Evolutionary conservation across 306 rosid species (phyloP), one percentile per base, ranked within the genome.

Genomic region (Quercus suber): DNA sequence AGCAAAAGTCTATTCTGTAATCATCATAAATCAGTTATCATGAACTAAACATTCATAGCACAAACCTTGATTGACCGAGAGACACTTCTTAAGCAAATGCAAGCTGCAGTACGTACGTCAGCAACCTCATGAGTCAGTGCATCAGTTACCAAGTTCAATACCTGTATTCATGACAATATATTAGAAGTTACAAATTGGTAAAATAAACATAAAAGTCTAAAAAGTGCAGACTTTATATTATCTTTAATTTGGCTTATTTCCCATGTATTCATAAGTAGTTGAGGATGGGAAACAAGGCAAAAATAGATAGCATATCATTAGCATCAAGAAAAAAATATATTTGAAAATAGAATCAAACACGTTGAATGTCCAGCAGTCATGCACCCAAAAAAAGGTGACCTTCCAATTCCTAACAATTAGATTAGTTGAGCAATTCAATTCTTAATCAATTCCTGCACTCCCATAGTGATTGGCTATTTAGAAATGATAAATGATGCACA

Each of bases 11-110:
- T 31, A 64, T 37, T 37, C 43, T n/a, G 0, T 31, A 52, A 76
- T 19, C 45, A 81, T 55, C 69, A 76, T 71, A 69, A 58, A 82
- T 13, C 56, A 73, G 82, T 79, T 75, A 55, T 33, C 71, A 83
- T 28, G 25, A 43, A 55, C 59, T 56, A 21, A 25, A 43, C 53
- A 81, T 69, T 64, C 78, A 67, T 49, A 79, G 65, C 49, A 64
- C 92, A 84, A 52, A 95, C 98, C 97, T 90, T 91, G 88, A 95
- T 83, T 84, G 99, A 95, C 81, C 97, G 96, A 58, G 98, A 93
- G 75, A 85, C 90, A 79, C 87, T 90, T 93, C 82, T 91, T 82
- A 95, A 83, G 92, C 97, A 95, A 85, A 89, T 85, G 90, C 99
- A 95, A 80, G 98, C 99, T 59, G 98, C 98, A 45, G 74, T 71